These are phyloP conservation scores for Emmonsiellopsis sp. DNA, from an alignment of 2,329 filamentous ascomycete species.

Conservation along the genomic window DNA sequence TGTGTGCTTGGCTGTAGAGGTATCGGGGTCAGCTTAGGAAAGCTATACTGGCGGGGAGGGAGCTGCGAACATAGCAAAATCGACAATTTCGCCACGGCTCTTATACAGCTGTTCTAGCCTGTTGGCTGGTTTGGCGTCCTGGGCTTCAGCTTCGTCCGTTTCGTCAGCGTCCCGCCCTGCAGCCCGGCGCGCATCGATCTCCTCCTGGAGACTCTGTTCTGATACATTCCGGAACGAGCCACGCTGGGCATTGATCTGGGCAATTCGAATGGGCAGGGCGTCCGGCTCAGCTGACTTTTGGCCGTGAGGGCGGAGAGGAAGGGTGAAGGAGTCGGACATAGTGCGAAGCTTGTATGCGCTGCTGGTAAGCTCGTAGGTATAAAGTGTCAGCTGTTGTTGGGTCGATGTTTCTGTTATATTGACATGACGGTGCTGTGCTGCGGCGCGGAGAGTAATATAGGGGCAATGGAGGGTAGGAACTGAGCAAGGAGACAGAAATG, in stretches of 20 bases:
- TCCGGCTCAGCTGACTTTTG: conserved; percentile 10
- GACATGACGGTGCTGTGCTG: too few relatives aligned
- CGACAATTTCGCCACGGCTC: conserved; percentile 33
- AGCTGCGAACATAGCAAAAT: conserved; percentile 31
- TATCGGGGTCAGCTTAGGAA: background rate
- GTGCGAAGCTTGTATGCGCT: conserved; percentile 1
- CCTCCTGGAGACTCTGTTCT: conserved; percentile 60
- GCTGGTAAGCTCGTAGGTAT: background rate
- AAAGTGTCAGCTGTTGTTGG: too few relatives aligned
- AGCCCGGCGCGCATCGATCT: conserved; percentile 44
- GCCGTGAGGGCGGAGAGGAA: conserved; percentile 52
- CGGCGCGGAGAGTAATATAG: too few relatives aligned
- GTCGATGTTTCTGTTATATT: too few relatives aligned
- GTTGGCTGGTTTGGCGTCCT: conserved; percentile 22
- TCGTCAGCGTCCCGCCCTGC: conserved; percentile 41
- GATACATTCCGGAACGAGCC: conserved; percentile 75
- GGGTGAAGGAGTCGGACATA: conserved; percentile 36
- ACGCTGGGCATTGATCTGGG: conserved; percentile 66
- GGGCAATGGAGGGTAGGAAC: too few relatives aligned
- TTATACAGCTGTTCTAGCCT: conserved; percentile 34
- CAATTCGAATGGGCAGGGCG: conserved; percentile 63
- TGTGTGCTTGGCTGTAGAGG: conserved; percentile 32
- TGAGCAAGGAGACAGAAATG: too few relatives aligned
- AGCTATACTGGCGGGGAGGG: background rate
- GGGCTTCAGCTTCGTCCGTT: conserved; percentile 34